Percentiles rank a stretch among this genome's conserved stretches.
Conservation (phyloP, 768 basidiomycete species). For the Boletus reticulatus region DNA sequence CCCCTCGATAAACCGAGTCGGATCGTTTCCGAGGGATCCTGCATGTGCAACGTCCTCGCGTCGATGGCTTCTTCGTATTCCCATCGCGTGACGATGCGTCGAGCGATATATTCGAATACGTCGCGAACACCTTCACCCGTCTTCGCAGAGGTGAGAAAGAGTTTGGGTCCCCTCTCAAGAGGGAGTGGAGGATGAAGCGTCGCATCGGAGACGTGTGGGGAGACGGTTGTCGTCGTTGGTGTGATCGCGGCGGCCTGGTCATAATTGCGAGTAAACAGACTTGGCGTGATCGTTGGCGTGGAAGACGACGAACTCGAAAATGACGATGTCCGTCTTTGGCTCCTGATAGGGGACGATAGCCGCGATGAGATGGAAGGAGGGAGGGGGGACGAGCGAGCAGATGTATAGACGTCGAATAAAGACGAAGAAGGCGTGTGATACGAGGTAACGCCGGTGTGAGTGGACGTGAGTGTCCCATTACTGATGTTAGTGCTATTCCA, state of each 20-base stretch:
- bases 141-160: constrained; percentile 79
- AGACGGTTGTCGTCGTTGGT: constrained; percentile 16
- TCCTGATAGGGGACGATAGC: constrained; percentile 27
- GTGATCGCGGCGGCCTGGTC: constrained; percentile 19
- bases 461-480: constrained; percentile 54
- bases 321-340: constrained; percentile 40
- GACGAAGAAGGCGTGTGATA: constrained; percentile 83
- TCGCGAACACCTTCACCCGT: constrained; percentile 69
- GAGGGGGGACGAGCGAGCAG: constrained; percentile 60
- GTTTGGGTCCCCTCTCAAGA: constrained; percentile 54
- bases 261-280: constrained; percentile 42
- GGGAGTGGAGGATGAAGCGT: constrained; percentile 13
- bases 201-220: constrained; percentile 9
- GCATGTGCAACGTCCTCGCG: constrained; percentile 39
- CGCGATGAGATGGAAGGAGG: constrained; percentile 31
- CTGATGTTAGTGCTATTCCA: constrained; percentile 41
- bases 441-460: constrained; percentile 55
- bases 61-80: constrained; percentile 65
- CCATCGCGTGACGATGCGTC: constrained; percentile 58
- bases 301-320: constrained; percentile 36
- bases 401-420: constrained; percentile 59
- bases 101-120: constrained; percentile 76
- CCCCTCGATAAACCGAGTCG: constrained; percentile 27
- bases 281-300: constrained; percentile 58
- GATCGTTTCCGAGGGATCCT: constrained; percentile 40